These are phyloP conservation scores for Syncephalastrum sp. DNA, from an alignment of 371 early-diverging fungal genomes.

Conservation along the genomic window DNA sequence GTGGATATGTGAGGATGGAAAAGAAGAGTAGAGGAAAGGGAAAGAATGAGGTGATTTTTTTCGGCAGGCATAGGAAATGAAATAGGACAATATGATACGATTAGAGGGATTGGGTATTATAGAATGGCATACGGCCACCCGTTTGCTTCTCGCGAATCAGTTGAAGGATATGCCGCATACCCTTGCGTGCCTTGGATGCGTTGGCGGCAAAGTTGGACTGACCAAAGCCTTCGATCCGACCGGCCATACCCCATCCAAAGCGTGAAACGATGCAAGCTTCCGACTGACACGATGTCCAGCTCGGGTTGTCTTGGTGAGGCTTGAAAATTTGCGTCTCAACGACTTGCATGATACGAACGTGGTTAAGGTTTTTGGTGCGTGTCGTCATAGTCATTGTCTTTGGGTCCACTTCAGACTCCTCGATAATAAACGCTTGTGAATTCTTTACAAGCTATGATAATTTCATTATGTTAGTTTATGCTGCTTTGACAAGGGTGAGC, in stretches of 20 bases:
- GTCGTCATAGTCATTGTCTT: slow-evolving; percentile 74
- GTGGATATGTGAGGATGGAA: too few species aligned
- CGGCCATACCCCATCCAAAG: slow-evolving; percentile 84
- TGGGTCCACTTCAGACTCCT: slow-evolving; percentile 86
- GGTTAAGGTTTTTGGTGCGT: slow-evolving; percentile 86
- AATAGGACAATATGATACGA: too few species aligned
- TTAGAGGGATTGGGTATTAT: slow-evolving; percentile 7
- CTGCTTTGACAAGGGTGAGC: slow-evolving; percentile 3
- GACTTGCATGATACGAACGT: slow-evolving; percentile 88
- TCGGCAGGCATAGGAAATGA: too few species aligned
- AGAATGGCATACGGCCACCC: slow-evolving; percentile 20
- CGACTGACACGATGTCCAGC: slow-evolving; percentile 76
- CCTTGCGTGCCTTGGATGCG: slow-evolving; percentile 80
- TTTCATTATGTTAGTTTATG: background rate
- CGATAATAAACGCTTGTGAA: slow-evolving; percentile 80
- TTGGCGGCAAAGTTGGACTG: slow-evolving; percentile 83
- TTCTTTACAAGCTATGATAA: slow-evolving; percentile 62
- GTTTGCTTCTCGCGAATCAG: slow-evolving; percentile 63
- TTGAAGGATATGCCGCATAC: slow-evolving; percentile 87
- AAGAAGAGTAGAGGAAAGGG: too few species aligned
- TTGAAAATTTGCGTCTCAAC: slow-evolving; percentile 86
- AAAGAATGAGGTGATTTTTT: too few species aligned
- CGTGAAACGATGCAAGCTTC: slow-evolving; percentile 87
- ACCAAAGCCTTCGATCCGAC: slow-evolving; percentile 87
- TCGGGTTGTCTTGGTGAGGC: slow-evolving; percentile 50